A percentile compares a stretch with the other conserved stretches of the same genome.
Conservation (phyloP, 768 basidiomycete genomes). For the Gymnopilus dilepis region DNA sequence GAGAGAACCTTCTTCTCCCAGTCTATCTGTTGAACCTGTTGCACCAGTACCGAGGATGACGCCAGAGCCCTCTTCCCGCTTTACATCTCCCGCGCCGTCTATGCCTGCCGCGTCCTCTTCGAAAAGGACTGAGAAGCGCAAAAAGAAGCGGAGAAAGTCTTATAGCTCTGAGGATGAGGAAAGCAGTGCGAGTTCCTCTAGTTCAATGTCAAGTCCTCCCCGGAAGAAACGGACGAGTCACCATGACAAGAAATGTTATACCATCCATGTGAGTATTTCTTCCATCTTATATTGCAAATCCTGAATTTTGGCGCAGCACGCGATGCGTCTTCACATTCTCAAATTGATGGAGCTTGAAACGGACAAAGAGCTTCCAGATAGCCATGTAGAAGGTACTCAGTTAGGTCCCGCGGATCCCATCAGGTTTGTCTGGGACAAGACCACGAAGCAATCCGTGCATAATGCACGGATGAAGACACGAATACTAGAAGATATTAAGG, state of each 20-base stretch:
- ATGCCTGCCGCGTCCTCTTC: conserved; percentile 17
- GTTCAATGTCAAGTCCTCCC: conserved; percentile 34
- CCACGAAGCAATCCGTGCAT: conserved; percentile 74
- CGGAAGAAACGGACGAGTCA: conserved; percentile 52
- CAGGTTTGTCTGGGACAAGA: conserved; percentile 83
- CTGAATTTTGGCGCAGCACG: conserved; percentile 51
- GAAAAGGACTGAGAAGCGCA: conserved; percentile 24
- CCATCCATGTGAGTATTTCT: conserved; percentile 60
- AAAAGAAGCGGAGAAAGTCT: conserved; percentile 36
- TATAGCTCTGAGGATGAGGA: conserved; percentile 45
- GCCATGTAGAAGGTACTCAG: conserved; percentile 57
- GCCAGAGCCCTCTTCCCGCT: conserved; percentile 28
- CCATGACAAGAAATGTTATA: conserved; percentile 68
- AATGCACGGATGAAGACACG: conserved; percentile 75
- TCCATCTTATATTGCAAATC: not conserved
- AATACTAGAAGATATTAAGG: conserved; percentile 62
- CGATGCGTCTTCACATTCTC: conserved; percentile 71
- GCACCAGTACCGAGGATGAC: conserved; percentile 23
- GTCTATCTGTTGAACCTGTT: conserved; percentile 15
- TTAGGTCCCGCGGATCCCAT: conserved; percentile 57
- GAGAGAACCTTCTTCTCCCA: conserved; percentile 12
- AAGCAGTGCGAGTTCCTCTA: conserved; percentile 41
- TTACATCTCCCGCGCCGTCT: conserved; percentile 34
- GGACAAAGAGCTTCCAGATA: conserved; percentile 66
- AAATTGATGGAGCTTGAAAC: conserved; percentile 59